Base-by-base conservation (phyloP, 2,329 filamentous ascomycete species). In the Ceratocystis albifundus region DNA sequence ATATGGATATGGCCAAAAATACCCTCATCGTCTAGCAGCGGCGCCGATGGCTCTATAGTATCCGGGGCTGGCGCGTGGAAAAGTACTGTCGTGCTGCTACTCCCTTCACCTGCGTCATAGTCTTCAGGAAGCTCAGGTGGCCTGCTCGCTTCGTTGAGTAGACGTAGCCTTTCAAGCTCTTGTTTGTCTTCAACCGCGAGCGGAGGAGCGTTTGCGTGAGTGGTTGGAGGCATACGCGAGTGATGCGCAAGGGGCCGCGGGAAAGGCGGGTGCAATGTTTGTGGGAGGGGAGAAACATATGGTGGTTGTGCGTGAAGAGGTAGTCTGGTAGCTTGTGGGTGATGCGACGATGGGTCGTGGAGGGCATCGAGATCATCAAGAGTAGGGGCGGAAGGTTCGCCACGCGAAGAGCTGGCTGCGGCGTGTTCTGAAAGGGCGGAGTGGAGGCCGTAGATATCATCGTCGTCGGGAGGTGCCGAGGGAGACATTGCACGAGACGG, bases 151-250 rank as follows among this genome's bases (percentile, higher is more conserved):
- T 88, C 81, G 64, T 80, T 77, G 68, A 88, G 77, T n/a, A 89
- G 74, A 46, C 86, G 79, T 66, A 78, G 81, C 22, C 85, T 80
- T 73, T 92, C 88, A 5, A 90, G 77, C 73, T 95, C 90, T 70
- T 87, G 85, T 74, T 95, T 94, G 74, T 95, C 92, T 66, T 94
- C 89, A 15, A 75, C 15, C 20, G 45, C 36, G 2, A 64, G 46
- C 48, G 53, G 15, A 25, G 22, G 68, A 59, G 30, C 4, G 17
- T 28, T 62, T n/a, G 30, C 25, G 8, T 25, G 65, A 25, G 10
- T 44, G 10, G 2, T 4, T 12, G 50, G 61, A 36, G 59, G 65
- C 55, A 61, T 45, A 30, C 48, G 67, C 48, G 62, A 36, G 28
- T 61, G 46, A 20, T 48, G 59, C 4, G 59, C 5, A 17, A 57